Percentiles rank a stretch among this genome's conserved stretches.
phyloP scores from a whole-genome alignment of 768 basidiomycete species.

The Pleurotus salmoneostramineus region DNA sequence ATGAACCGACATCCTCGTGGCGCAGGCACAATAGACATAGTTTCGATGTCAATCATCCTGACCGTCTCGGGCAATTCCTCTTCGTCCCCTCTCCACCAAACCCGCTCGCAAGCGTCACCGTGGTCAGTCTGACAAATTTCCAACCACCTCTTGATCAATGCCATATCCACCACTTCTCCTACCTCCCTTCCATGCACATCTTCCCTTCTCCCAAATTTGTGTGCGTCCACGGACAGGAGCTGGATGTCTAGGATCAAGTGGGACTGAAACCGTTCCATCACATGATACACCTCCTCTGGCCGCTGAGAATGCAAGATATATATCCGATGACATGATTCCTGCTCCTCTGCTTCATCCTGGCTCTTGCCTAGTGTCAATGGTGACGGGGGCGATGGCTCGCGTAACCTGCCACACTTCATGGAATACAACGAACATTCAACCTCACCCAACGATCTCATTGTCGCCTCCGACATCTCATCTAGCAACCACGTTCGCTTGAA shows the following conservation, averaged over 20 bases:
- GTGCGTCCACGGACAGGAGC: neutral
- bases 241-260: neutral
- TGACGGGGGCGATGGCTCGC: too few relatives aligned
- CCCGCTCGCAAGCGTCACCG: neutral
- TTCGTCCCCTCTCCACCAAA: neutral
- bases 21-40: neutral
- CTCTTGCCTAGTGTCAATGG: too few relatives aligned
- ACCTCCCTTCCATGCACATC: neutral
- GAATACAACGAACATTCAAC: too few relatives aligned
- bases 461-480: too few relatives aligned
- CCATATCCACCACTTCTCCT: neutral
- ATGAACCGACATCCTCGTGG: neutral
- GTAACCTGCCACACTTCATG: too few relatives aligned
- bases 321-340: too few relatives aligned
- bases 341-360: too few relatives aligned
- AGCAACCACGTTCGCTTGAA: too few relatives aligned
- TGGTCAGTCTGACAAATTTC: neutral
- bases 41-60: constrained; percentile 3
- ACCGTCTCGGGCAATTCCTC: neutral
- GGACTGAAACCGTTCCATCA: neutral
- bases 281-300: too few relatives aligned
- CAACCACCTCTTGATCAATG: neutral
- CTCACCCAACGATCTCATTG: too few relatives aligned
- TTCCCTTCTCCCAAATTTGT: neutral
- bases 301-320: too few relatives aligned